Base-by-base conservation (phyloP, 441 rosid species). In the Croton setiger region DNA sequence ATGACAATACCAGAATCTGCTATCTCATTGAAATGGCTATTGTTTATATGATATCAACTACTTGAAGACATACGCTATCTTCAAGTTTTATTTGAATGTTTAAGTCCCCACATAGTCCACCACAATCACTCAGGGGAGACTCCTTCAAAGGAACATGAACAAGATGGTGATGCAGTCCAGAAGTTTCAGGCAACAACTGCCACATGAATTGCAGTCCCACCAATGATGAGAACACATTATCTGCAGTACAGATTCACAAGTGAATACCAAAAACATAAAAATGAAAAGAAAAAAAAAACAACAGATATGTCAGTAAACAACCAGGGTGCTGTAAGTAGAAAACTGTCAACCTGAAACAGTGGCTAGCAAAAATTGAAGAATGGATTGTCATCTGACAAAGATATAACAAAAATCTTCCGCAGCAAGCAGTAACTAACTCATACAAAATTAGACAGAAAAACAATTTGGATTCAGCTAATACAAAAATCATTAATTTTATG, bases 131-230 rank as follows among this genome's bases (percentile, higher is more conserved):
- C 73, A 95, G 71, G 43, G 98, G 99, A 79, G 99, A 92, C 70
- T 90, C 96, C 86, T 89, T 88, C 76, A 95, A 74, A 74, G 98
- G 97, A 81, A 95, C 95, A 80, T 92, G 97, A 67, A 78, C 84
- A 73, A 95, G 99, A 75, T 90, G 93, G 84, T 92, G 94, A 51
- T 78, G 76, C 67, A 80, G 76, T 76, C 85, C 88, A 59, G 68
- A 73, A 67, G 66, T 76, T 75, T 87, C 91, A 73, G 97, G 88
- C 73, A 73, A 73, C 76, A 87, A 75, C 78, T 83, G 84, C 99
- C 99, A 95, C 89, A 76, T 81, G 87, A 94, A 94, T 43, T 88
- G 96, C 75, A 94, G 82, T 70, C 98, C 98, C 73, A 92, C 99
- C 57, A 94, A 80, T 41, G 99, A 92, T 31, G 99, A 92, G 80